These are phyloP conservation scores for Trichoderma brevicompactum DNA, from an alignment of 2,329 filamentous ascomycete genomes.

Conservation along the genomic window DNA sequence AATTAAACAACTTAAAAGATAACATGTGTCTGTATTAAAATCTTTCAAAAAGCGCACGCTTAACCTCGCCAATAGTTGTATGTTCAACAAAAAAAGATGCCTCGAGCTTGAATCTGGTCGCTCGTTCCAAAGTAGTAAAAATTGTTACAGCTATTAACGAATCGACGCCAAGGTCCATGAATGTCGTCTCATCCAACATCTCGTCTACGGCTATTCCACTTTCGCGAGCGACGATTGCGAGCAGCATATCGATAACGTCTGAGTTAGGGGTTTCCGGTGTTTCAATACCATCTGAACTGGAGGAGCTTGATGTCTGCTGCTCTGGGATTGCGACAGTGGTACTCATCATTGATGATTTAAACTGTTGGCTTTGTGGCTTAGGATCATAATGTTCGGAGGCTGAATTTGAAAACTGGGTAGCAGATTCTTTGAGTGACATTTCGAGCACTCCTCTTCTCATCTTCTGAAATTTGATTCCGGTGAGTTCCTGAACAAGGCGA, in stretches of 20 bases:
- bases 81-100: constrained; percentile 25
- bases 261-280: too few relatives aligned
- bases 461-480: constrained; percentile 20
- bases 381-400: too few relatives aligned
- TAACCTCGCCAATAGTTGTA: constrained; percentile 20
- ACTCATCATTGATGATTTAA: too few relatives aligned
- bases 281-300: too few relatives aligned
- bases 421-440: background rate
- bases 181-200: constrained; percentile 19
- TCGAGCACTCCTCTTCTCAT: background rate
- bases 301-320: too few relatives aligned
- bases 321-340: too few relatives aligned
- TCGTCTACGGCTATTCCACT: background rate
- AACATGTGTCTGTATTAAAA: too few relatives aligned
- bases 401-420: too few relatives aligned
- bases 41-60: background rate
- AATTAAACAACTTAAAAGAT: too few relatives aligned
- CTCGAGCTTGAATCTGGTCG: constrained; percentile 8
- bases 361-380: too few relatives aligned
- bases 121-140: constrained; percentile 2
- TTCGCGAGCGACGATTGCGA: too few relatives aligned
- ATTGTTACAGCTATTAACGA: constrained; percentile 24
- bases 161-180: constrained; percentile 24
- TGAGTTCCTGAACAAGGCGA: constrained; percentile 5
- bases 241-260: too few relatives aligned